Conservation (phyloP, 305 asterid genomes). For the Fraxinus sp. region DNA sequence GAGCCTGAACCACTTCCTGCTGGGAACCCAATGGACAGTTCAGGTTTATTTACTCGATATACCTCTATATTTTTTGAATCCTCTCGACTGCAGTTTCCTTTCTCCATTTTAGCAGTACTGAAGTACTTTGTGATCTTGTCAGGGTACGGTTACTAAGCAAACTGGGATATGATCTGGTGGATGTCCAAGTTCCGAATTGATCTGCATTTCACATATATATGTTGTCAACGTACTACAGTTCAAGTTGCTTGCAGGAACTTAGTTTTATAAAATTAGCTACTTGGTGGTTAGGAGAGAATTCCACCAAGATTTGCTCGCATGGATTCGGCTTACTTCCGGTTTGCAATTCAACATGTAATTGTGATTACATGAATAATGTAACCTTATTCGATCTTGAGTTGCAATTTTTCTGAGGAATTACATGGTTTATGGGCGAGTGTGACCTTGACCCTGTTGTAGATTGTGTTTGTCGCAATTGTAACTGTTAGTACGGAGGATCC, state of each 20-base stretch:
- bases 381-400: background rate
- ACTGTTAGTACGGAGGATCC: background rate
- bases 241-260: constrained; percentile 5
- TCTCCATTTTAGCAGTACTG: background rate
- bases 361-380: background rate
- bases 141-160: constrained; percentile 66
- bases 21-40: constrained; percentile 93
- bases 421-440: background rate
- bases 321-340: constrained; percentile 10
- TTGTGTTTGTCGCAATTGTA: background rate
- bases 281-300: background rate
- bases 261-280: constrained; percentile 41
- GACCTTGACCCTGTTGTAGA: background rate
- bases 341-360: background rate
- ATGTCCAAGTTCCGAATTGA: background rate
- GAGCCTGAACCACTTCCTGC: constrained; percentile 72
- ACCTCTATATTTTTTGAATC: background rate
- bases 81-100: background rate
- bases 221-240: background rate
- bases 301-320: constrained; percentile 17
- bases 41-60: constrained; percentile 48
- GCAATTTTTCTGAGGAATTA: background rate
- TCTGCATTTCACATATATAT: background rate
- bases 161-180: constrained; percentile 11
- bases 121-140: constrained; percentile 12